These are phyloP conservation scores for Candida easanensis DNA, from an alignment of 805 yeast species.

Conservation along the genomic window DNA sequence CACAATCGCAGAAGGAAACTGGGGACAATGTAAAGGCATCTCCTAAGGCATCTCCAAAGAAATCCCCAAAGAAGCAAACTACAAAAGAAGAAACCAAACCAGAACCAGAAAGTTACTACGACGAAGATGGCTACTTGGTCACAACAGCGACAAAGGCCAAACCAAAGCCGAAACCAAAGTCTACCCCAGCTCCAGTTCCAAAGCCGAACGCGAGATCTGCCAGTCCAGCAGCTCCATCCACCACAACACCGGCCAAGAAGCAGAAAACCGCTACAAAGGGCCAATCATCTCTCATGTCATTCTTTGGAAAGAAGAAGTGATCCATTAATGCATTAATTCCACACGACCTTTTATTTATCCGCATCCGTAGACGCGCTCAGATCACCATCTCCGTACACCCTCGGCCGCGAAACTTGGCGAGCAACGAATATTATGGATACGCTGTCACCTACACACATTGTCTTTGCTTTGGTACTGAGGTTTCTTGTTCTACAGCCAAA, in stretches of 20 bases:
- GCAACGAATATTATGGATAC: too few relatives aligned
- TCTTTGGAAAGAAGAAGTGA: conserved; percentile 39
- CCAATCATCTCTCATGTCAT: conserved; percentile 45
- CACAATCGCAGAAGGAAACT: conserved; percentile 12
- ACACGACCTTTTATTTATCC: too few relatives aligned
- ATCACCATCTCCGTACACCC: too few relatives aligned
- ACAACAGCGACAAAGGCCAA: conserved; percentile 26
- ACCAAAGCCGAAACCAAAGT: conserved; percentile 15
- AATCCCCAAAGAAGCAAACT: neutral
- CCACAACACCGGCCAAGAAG: conserved; percentile 10
- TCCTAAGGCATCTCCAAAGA: neutral
- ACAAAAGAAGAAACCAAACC: conserved; percentile 11
- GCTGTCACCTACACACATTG: neutral
- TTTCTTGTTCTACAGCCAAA: too few relatives aligned
- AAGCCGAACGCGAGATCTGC: conserved; percentile 15
- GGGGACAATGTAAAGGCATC: neutral
- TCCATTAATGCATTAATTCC: too few relatives aligned
- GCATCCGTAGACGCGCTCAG: too few relatives aligned
- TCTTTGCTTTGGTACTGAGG: too few relatives aligned
- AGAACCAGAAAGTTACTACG: conserved; percentile 30
- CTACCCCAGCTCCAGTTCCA: conserved; percentile 6
- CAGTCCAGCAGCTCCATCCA: conserved; percentile 1
- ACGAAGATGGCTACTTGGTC: conserved; percentile 51
- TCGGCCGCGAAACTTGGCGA: too few relatives aligned
- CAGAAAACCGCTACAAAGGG: conserved; percentile 30